Conservation (phyloP, 1,284 basidiomycete genomes). For the Moniliophthora roreri region DNA sequence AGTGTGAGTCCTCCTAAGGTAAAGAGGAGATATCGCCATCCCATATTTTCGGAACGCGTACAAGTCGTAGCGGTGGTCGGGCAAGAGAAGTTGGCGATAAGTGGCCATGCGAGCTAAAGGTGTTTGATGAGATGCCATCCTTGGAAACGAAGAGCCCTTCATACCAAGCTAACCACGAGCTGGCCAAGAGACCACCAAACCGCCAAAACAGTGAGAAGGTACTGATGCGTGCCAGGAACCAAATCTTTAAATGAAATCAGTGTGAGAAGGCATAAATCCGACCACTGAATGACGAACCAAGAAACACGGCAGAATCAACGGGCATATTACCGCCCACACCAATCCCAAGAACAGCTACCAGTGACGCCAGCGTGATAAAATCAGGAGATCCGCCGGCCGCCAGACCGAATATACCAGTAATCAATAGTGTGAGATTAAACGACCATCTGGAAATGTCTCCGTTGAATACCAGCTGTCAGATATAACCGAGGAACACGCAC, state of each 20-base stretch:
- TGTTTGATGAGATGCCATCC: constrained; percentile 1
- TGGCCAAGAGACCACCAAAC: constrained; percentile 69
- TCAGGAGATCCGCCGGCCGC: constrained; percentile 60
- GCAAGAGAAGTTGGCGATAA: constrained; percentile 65
- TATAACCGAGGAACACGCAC: constrained; percentile 25
- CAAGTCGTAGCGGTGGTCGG: constrained; percentile 38
- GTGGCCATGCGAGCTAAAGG: constrained; percentile 59
- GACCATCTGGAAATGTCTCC: constrained; percentile 44
- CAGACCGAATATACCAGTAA: constrained; percentile 67
- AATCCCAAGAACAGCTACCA: constrained; percentile 57
- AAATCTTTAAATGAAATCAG: constrained; percentile 39
- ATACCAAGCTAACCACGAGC: constrained; percentile 55
- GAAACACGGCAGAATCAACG: constrained; percentile 78
- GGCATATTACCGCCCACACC: constrained; percentile 75
- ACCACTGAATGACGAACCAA: constrained; percentile 45
- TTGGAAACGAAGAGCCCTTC: constrained; percentile 19
- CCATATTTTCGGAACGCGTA: constrained; percentile 48
- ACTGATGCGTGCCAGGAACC: constrained; percentile 60
- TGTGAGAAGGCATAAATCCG: constrained; percentile 2
- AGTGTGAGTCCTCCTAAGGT: constrained; percentile 64
- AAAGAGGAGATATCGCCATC: constrained; percentile 74
- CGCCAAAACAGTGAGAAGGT: constrained; percentile 60
- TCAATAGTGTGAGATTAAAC: constrained; percentile 75
- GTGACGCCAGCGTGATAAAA: constrained; percentile 48
- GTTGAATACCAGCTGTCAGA: background rate